Percentiles rank a stretch among this genome's conserved stretches.
Evolutionary conservation across 805 yeast genomes (phyloP).

Genomic region (Candida wancherniae): DNA sequence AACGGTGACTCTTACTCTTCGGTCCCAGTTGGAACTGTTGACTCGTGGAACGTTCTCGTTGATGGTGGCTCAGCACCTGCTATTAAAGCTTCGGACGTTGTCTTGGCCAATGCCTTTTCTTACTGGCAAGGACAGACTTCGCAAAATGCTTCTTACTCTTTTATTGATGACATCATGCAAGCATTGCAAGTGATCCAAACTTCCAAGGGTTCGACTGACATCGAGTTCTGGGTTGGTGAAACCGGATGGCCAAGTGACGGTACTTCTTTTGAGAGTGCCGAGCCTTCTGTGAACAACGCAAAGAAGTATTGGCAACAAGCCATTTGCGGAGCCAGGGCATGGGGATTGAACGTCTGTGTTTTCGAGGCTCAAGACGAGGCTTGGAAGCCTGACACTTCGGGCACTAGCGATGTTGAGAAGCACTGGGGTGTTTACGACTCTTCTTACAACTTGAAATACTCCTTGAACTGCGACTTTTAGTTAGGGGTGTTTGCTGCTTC

Average conservation of each 20-base stretch:
- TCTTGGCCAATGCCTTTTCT: constrained; percentile 93
- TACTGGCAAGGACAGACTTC: constrained; percentile 97
- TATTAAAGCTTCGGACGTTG: constrained; percentile 75
- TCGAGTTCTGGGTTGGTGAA: constrained; percentile 93
- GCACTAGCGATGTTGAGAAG: constrained; percentile 80
- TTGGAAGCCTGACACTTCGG: constrained; percentile 92
- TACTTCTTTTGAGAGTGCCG: constrained; percentile 58
- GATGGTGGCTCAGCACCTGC: constrained; percentile 70
- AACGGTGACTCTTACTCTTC: constrained; percentile 72
- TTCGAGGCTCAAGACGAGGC: constrained; percentile 95
- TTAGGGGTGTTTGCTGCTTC: neutral
- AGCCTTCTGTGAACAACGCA: constrained; percentile 73
- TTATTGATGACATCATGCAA: constrained; percentile 97
- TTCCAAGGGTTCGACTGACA: constrained; percentile 78
- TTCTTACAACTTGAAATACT: constrained; percentile 37
- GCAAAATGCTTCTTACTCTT: constrained; percentile 80
- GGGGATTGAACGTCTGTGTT: constrained; percentile 90
- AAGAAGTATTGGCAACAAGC: constrained; percentile 79
- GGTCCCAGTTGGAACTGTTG: constrained; percentile 86
- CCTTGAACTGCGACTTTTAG: constrained; percentile 31
- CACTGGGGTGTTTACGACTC: constrained; percentile 89
- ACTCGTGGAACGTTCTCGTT: constrained; percentile 90
- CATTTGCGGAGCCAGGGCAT: constrained; percentile 87
- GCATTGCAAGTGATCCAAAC: constrained; percentile 87
- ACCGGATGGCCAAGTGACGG: constrained; percentile 97